phyloP scores from a whole-genome alignment of 2,329 filamentous ascomycete species.

The Teratosphaeria gauchensis region DNA sequence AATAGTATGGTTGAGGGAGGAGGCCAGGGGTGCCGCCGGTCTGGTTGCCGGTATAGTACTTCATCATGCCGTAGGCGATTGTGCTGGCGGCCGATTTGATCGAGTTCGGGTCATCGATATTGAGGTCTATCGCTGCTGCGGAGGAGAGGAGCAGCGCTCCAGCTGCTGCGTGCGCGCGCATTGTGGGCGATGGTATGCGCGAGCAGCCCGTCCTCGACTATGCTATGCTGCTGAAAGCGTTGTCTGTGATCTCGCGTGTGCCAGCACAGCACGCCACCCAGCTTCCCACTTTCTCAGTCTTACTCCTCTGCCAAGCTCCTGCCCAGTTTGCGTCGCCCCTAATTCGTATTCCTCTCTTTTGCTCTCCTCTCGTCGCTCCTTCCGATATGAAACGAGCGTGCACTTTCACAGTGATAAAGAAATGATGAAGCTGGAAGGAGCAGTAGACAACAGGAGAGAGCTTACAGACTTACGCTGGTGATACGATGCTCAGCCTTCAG shows the following conservation, averaged over 20 bases:
- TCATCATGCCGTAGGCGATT: slow-evolving; percentile 41
- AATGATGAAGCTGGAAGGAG: background rate
- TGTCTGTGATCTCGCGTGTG: background rate
- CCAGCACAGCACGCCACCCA: background rate
- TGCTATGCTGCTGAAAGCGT: background rate
- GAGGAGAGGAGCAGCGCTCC: slow-evolving; percentile 2
- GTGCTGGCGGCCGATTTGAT: slow-evolving; percentile 35
- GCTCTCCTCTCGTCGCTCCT: background rate
- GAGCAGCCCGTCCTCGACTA: background rate
- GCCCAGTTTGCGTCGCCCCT: background rate
- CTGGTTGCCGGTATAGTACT: slow-evolving; percentile 44
- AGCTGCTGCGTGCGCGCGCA: background rate
- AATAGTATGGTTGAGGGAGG: slow-evolving; percentile 59
- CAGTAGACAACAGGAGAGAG: background rate
- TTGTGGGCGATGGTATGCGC: background rate
- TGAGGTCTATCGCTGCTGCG: slow-evolving; percentile 13
- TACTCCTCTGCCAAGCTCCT: background rate
- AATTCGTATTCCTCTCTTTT: background rate
- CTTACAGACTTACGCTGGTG: background rate
- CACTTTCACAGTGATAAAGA: background rate
- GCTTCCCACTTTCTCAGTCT: background rate
- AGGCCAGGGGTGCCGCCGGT: slow-evolving; percentile 43
- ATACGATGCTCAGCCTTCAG: background rate
- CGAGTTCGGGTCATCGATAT: slow-evolving; percentile 22
- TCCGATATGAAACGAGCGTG: background rate